Base-by-base conservation (phyloP, 2,329 filamentous ascomycete genomes). In the Penicillium sclerotiorum region DNA sequence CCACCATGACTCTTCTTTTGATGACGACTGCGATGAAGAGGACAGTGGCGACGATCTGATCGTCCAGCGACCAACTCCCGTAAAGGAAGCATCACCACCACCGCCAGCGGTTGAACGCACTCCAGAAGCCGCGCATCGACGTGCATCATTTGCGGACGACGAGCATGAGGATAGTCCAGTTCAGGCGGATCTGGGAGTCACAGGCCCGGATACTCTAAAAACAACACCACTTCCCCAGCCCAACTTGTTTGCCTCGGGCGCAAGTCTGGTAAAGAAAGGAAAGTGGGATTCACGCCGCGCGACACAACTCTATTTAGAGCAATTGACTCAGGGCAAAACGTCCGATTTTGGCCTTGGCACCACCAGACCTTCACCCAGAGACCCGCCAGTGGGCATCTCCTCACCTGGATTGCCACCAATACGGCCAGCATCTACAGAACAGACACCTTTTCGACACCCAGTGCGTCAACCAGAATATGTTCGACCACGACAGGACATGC, bases 231-330 rank as follows among this genome's bases (percentile, higher is more conserved):
- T 74, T 44, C 70, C 75, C 44, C 63, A 70, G 40, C 63, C 67
- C 5, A 71, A 76, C 49, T 66, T 76, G 4, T 70, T 78, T 32
- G 69, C 72, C 5, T 69, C 75, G n/a, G 78, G 79, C 9, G 79
- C 80, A 12, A 75, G 77, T 44, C 64, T 83, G 45, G 78, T 77
- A n/a, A 76, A 77, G 54, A 73, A 79, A 50, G 76, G 76, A 7
- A 73, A 76, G 27, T 83, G 79, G 76, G 77, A 80, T 44, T 77
- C 79, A 1, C 79, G 77, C 48, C 77, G 78, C 49, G 77, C 79
- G 2, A 80, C 77, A 3, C 77, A 80, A 52, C 72, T 80, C n/a
- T 83, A 80, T 61, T 64, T 83, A 5, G 75, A 80, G 49, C 72
- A 80, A 51, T 61, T 79, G 52, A 67, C 72, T 13, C 65, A 66